Conservation (phyloP, 2,329 filamentous ascomycete genomes). For the Epichloe hybrida region DNA sequence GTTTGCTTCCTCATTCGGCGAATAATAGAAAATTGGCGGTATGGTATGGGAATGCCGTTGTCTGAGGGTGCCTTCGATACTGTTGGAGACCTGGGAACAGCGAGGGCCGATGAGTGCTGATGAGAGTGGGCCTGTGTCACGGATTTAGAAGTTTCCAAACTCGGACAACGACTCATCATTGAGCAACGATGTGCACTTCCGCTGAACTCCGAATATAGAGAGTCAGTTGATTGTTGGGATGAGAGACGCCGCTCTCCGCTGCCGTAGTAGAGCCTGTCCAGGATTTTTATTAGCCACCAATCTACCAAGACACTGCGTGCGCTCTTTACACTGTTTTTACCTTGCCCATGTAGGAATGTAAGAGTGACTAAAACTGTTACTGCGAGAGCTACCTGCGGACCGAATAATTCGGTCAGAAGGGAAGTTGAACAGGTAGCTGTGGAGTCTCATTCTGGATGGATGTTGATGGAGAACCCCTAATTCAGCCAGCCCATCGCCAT, state of each 20-base stretch:
- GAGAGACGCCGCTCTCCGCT: constrained; percentile 45
- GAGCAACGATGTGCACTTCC: constrained; percentile 35
- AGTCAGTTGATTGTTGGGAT: constrained; percentile 28
- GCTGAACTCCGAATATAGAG: constrained; percentile 31
- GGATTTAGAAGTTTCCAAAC: constrained; percentile 22
- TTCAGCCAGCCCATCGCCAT: constrained; percentile 50
- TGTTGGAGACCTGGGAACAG: constrained; percentile 22
- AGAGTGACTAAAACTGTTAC: constrained; percentile 30
- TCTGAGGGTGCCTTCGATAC: neutral
- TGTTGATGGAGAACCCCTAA: constrained; percentile 38
- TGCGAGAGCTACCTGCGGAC: constrained; percentile 36
- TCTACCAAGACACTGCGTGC: constrained; percentile 3
- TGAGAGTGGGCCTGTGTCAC: constrained; percentile 23
- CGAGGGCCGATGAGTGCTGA: constrained; percentile 33
- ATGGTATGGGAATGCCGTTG: constrained; percentile 19
- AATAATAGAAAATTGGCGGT: constrained; percentile 16
- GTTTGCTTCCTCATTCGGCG: constrained; percentile 31
- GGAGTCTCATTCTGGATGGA: constrained; percentile 40
- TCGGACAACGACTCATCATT: constrained; percentile 33
- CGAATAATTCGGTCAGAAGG: constrained; percentile 38
- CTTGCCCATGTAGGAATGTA: constrained; percentile 42
- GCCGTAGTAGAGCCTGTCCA: constrained; percentile 52
- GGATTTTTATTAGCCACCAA: neutral
- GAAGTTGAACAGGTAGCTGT: constrained; percentile 34
- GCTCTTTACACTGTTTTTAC: constrained; percentile 17